phyloP scores from a whole-genome alignment of 176 grass and related monocot species.

The Aegilops bicornis region DNA sequence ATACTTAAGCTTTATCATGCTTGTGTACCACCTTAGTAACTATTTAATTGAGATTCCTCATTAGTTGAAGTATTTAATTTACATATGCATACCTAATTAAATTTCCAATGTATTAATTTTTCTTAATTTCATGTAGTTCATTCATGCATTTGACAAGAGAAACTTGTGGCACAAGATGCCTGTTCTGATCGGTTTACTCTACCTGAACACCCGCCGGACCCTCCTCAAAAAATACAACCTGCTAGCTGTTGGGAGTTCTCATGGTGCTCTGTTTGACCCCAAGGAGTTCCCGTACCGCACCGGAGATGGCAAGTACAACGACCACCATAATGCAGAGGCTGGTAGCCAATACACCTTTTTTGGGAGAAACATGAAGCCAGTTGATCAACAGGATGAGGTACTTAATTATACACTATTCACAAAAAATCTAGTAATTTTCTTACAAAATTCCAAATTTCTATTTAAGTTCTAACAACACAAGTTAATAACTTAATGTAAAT shows the following conservation, averaged over 20 bases:
- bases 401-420: constrained; percentile 2
- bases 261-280: constrained; percentile 29
- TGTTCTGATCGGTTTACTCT: constrained; percentile 43
- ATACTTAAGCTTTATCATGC: constrained; percentile 7
- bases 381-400: constrained; percentile 45
- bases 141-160: constrained; percentile 55
- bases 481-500: constrained; percentile 20
- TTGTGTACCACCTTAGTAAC: constrained; percentile 20
- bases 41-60: constrained; percentile 13
- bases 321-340: constrained; percentile 45
- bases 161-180: constrained; percentile 62
- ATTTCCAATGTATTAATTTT: constrained; percentile 14
- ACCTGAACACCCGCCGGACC: constrained; percentile 40
- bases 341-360: constrained; percentile 53
- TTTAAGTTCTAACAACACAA: constrained; percentile 11
- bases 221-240: constrained; percentile 54
- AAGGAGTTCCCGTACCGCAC: constrained; percentile 43
- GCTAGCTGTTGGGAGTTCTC: constrained; percentile 33
- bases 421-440: neutral
- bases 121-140: constrained; percentile 40
- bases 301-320: constrained; percentile 49
- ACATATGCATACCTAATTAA: constrained; percentile 34
- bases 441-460: neutral
- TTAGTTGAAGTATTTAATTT: constrained; percentile 13
- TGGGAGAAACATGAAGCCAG: constrained; percentile 57